Evolutionary conservation across 176 grass and related monocot genomes (phyloP).

Genomic region (Hsuehochloa calcarea): DNA sequence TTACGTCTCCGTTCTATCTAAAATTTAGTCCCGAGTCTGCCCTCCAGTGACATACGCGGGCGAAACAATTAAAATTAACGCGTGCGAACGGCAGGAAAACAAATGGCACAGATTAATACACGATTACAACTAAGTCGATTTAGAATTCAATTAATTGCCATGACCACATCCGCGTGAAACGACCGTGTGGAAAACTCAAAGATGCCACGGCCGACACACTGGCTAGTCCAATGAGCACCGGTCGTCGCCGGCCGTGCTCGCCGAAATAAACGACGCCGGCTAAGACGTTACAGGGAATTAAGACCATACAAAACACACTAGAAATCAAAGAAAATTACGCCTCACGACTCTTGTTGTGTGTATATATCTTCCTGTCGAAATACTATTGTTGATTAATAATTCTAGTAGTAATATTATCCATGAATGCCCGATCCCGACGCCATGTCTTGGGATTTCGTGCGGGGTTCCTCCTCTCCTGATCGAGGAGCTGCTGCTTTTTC

Average conservation of each 20-base stretch:
- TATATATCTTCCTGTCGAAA: background rate
- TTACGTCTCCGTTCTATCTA: too few species aligned
- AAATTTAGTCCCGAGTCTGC: too few species aligned
- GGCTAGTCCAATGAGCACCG: slow-evolving; percentile 10
- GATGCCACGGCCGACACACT: slow-evolving; percentile 2
- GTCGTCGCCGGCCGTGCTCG: slow-evolving; percentile 4
- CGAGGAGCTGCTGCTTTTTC: background rate
- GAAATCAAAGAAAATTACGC: background rate
- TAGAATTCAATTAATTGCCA: background rate
- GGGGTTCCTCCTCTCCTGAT: background rate
- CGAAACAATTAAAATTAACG: background rate
- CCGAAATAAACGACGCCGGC: slow-evolving; percentile 11
- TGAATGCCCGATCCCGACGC: background rate
- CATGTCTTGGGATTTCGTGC: slow-evolving; percentile 17
- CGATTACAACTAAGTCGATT: background rate
- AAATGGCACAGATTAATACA: background rate
- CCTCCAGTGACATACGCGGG: too few species aligned
- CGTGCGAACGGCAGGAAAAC: background rate
- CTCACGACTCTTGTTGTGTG: background rate
- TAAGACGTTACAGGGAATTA: background rate
- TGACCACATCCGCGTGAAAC: slow-evolving; percentile 5
- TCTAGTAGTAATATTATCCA: background rate
- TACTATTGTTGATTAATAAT: slow-evolving; percentile 4
- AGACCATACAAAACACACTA: background rate
- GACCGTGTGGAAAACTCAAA: background rate